Evolutionary conservation across 116 monocot genomes (phyloP), one percentile per base, ranked within the genome.

Genomic region (Dioscorea cayenensis): DNA sequence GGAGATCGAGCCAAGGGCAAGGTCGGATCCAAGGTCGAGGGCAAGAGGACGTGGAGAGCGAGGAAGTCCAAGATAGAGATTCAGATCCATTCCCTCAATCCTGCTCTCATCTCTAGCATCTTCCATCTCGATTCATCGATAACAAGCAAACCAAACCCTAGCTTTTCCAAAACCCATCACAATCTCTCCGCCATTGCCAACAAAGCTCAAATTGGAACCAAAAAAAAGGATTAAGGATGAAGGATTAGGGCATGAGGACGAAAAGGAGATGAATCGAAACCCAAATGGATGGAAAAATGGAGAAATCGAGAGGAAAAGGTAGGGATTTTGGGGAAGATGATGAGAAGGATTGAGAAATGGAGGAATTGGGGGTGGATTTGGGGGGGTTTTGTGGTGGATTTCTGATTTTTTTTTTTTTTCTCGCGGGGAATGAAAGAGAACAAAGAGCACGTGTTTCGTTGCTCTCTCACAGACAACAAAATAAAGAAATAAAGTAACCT

Each of bases 1-100:
- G 63, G 63, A 32, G 17, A 35, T 23, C 17, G 65, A 35, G 32
- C 17, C 28, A 14, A 65, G 65, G 35, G 65, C 11, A 14, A 65
- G 65, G 35, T 65, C 65, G 32, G 35, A 35, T 16, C 65, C 65
- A 19, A 65, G 65, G 65, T 65, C 65, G 28, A 65, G 35, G 7
- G 11, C 35, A 1, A 29, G 65, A 19, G 32, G 35, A 32, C 65
- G 65, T 11, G 65, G 65, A 12, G 65, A 65, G 3, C 2, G 65
- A 35, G 65, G 65, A 0, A 65, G 35, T 4, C 65, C 65, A 5
- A 65, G 16, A 28, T 67, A 25, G 48, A 72, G 48, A 63, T 48
- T 63, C 16, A 72, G 72, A 48, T 72, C 63, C 63, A 63, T 72
- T 22, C 60, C 22, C 6, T 5, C 36, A 6, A 25, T 55, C 29